Base-by-base conservation (phyloP, 495 filamentous ascomycete genomes). In the Neurospora sp. region DNA sequence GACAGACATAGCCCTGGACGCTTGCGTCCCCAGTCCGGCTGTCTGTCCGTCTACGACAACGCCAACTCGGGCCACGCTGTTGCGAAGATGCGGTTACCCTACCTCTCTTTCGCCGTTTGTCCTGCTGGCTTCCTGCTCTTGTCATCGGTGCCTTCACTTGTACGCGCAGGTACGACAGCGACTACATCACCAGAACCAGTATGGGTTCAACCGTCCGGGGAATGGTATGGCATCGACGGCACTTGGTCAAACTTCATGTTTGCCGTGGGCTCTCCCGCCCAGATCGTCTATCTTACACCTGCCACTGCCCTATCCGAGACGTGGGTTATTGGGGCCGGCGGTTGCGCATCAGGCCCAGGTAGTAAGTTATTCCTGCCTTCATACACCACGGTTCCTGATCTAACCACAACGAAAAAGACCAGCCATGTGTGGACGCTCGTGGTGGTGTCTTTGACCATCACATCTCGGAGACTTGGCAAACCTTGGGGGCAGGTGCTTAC, bases 261-360 rank as follows among this genome's bases (percentile, higher is more conserved):
- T 70, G 84, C 83, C 68, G 81, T 90, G 5, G 89, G 89, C 39
- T 83, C 83, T n/a, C 84, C 86, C 27, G 80, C 82, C 16, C 88
- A 90, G 78, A 82, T 86, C 69, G 78, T 90, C 6, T 86, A 89
- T 72, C 82, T 90, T 69, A 83, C 86, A 38, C 81, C 86, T 53
- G 88, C 86, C 73, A 91, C 89, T 4, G 83, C 83, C 14, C 78
- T 88, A 48, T 83, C 85, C 35, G 87, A 89, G 75, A 85, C 86
- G 27, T 91, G 88, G 88, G 85, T 88, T 6, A 82, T 91, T 44
- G 81, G 82, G 39, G 78, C 80, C 5, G 79, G 80, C 14, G 88
- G 88, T 69, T 91, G 89, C 74, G 76, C 73, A 69, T 73, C 78
- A 68, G 79, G 53, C 53, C 53, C 53, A 65, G 53, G 53, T 35